Conservation (phyloP, 345 rosid species). For the Eutrema yunnanense region DNA sequence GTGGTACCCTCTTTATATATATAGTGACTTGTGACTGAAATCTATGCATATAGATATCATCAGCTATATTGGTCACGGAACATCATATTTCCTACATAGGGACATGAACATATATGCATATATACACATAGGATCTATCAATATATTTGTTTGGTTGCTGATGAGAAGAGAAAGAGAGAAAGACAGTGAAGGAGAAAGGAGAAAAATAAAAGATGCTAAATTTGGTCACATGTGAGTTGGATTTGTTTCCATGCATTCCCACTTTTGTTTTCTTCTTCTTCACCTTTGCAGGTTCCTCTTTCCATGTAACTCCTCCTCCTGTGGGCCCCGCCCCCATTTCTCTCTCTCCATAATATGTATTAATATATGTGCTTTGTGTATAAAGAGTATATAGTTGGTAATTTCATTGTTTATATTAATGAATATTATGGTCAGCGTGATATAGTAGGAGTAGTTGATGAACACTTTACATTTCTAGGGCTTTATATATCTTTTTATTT, state of each 20-base stretch:
- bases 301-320: slow-evolving; percentile 33
- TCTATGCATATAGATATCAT: slow-evolving; percentile 18
- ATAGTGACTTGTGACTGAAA: slow-evolving; percentile 23
- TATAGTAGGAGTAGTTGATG: slow-evolving; percentile 27
- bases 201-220: slow-evolving; percentile 32
- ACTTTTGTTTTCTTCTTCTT: slow-evolving; percentile 32
- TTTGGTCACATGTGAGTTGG: slow-evolving; percentile 40
- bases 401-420: slow-evolving; percentile 11
- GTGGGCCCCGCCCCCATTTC: slow-evolving; percentile 8
- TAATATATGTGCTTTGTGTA: background rate
- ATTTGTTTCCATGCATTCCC: slow-evolving; percentile 36
- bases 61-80: slow-evolving; percentile 25
- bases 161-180: slow-evolving; percentile 26
- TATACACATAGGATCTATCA: slow-evolving; percentile 33
- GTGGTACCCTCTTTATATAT: slow-evolving; percentile 5
- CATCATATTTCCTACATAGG: slow-evolving; percentile 24
- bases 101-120: slow-evolving; percentile 26
- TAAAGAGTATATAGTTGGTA: slow-evolving; percentile 18
- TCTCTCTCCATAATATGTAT: background rate
- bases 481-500: background rate
- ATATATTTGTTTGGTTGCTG: slow-evolving; percentile 29
- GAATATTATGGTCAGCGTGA: slow-evolving; percentile 17
- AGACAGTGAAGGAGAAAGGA: slow-evolving; percentile 24
- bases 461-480: slow-evolving; percentile 20
- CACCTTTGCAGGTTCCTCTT: slow-evolving; percentile 32